Conservation (phyloP, 768 basidiomycete species). For the Cystobasidium ongulense region DNA sequence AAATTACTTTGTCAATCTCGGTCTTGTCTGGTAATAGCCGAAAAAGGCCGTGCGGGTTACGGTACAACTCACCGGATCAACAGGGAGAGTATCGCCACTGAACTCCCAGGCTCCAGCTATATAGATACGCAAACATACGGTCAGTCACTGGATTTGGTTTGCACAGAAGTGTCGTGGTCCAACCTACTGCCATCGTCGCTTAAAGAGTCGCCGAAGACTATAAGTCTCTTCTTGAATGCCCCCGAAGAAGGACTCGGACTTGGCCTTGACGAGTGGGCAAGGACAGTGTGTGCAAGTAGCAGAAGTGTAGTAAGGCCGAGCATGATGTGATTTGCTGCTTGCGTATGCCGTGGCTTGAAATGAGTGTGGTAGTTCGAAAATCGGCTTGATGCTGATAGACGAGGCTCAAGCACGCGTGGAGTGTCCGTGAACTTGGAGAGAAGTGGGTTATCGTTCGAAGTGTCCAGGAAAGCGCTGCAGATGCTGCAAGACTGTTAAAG, state of each 20-base stretch:
- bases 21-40: neutral
- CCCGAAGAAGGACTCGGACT: neutral
- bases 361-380: too few species aligned
- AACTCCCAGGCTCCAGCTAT: constrained; percentile 12
- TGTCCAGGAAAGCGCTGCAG: neutral
- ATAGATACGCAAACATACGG: neutral
- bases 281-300: neutral
- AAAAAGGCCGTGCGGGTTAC: neutral
- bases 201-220: constrained; percentile 29
- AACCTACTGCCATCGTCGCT: constrained; percentile 9
- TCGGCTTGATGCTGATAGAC: too few species aligned
- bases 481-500: neutral
- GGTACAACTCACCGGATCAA: neutral
- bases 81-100: neutral
- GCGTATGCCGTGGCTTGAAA: too few species aligned
- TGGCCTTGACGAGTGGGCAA: neutral
- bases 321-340: too few species aligned
- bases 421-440: too few species aligned
- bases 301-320: neutral
- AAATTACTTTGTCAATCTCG: neutral
- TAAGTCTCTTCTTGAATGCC: constrained; percentile 15
- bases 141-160: neutral
- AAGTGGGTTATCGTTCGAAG: too few species aligned
- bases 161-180: neutral
- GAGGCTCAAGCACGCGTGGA: too few species aligned